Percentiles rank a stretch among this genome's conserved stretches.
phyloP scores from a whole-genome alignment of 1,284 basidiomycete genomes.

The Naganishia cerealis region DNA sequence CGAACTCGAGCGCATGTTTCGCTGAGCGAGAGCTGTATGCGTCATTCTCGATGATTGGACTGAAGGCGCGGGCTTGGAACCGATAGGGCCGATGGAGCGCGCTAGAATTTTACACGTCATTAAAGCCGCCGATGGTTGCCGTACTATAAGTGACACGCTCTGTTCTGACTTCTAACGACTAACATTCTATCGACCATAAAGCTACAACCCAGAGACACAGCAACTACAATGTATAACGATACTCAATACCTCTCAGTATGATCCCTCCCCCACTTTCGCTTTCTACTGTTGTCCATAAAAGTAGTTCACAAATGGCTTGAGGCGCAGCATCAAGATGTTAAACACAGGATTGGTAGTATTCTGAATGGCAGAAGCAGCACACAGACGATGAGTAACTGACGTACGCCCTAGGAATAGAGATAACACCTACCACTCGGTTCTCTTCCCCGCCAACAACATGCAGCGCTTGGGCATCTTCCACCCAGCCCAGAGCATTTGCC shows the following conservation, averaged over 20 bases:
- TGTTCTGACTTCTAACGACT: too few species aligned
- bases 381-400: slow-evolving; percentile 8
- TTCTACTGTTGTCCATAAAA: slow-evolving; percentile 66
- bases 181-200: too few species aligned
- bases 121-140: neutral
- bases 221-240: neutral
- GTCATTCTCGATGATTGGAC: slow-evolving; percentile 31
- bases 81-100: slow-evolving; percentile 18
- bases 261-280: neutral
- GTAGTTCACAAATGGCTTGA: slow-evolving; percentile 69
- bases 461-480: slow-evolving; percentile 65
- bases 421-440: slow-evolving; percentile 65
- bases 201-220: neutral
- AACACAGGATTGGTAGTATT: slow-evolving; percentile 88
- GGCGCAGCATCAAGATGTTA: slow-evolving; percentile 74
- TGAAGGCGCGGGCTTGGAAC: neutral
- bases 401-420: neutral
- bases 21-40: neutral
- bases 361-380: slow-evolving; percentile 52
- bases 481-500: slow-evolving; percentile 67
- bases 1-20: slow-evolving; percentile 4
- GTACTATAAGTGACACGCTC: neutral
- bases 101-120: slow-evolving; percentile 14
- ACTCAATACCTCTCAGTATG: neutral
- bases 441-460: slow-evolving; percentile 64